phyloP scores from a whole-genome alignment of 225 moss, liverwort and hornwort genomes.

The Sphagnum tenellum region DNA sequence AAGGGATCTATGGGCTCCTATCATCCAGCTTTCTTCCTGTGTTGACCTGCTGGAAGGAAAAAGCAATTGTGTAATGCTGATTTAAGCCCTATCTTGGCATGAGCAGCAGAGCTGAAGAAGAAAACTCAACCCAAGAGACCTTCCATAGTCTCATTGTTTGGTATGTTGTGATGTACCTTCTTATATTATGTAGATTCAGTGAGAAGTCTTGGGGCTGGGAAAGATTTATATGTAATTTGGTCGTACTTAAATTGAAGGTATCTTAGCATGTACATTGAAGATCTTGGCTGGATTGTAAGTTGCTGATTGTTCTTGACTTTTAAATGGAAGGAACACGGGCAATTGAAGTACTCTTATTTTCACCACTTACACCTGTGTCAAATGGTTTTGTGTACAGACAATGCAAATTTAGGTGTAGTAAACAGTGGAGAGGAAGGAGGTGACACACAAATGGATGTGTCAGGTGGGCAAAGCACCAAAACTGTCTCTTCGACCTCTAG shows the following conservation, averaged over 20 bases:
- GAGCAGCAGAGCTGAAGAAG: conserved; percentile 86
- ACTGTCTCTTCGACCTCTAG: conserved; percentile 54
- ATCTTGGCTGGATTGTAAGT: too few species aligned
- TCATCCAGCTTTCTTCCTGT: too few species aligned
- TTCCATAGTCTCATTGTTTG: conserved; percentile 91
- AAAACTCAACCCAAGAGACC: conserved; percentile 98
- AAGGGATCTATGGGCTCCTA: too few species aligned
- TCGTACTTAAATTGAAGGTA: too few species aligned
- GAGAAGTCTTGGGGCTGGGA: too few species aligned
- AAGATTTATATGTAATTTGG: too few species aligned
- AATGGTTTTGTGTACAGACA: conserved; percentile 30
- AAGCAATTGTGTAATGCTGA: background rate
- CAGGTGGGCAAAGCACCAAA: conserved; percentile 43
- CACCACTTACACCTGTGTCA: background rate
- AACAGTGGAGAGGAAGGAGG: conserved; percentile 49
- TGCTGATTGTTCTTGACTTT: too few species aligned
- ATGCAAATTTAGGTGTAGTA: conserved; percentile 45
- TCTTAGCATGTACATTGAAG: too few species aligned
- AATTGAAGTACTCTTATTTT: too few species aligned
- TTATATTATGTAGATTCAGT: too few species aligned
- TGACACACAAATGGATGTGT: conserved; percentile 78
- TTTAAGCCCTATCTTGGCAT: background rate
- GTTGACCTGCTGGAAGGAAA: too few species aligned
- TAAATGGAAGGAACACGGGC: background rate
- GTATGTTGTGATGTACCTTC: conserved; percentile 19